phyloP scores from a whole-genome alignment of 805 yeast species.

The Metschnikowia picachoensis region DNA sequence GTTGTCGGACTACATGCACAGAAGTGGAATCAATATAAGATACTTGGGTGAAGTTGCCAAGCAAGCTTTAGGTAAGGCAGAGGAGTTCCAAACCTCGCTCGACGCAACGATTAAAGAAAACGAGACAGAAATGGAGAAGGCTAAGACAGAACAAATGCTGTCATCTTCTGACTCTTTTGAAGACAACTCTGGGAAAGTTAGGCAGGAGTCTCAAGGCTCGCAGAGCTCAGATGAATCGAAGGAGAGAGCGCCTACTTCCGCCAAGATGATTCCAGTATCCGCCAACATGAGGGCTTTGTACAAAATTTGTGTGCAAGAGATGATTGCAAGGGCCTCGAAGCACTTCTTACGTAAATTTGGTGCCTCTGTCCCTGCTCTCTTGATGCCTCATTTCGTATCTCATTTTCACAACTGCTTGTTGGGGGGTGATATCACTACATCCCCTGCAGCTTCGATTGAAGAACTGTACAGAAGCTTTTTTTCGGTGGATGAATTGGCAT shows the following conservation, averaged over 20 bases:
- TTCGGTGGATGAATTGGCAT: constrained; percentile 36
- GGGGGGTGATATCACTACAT: constrained; percentile 44
- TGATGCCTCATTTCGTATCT: constrained; percentile 58
- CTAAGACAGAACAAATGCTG: constrained; percentile 16
- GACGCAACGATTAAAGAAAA: constrained; percentile 24
- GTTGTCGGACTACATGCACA: constrained; percentile 65
- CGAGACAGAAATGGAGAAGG: constrained; percentile 22
- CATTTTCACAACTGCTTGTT: constrained; percentile 71
- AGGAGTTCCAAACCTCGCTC: constrained; percentile 10
- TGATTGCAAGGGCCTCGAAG: constrained; percentile 76
- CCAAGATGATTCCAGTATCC: constrained; percentile 39
- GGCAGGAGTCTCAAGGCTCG: neutral
- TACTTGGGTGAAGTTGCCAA: constrained; percentile 68
- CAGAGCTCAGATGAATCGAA: constrained; percentile 24
- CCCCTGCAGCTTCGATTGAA: constrained; percentile 41
- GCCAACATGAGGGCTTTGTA: constrained; percentile 48
- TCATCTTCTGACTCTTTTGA: constrained; percentile 15
- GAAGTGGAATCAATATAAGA: constrained; percentile 82
- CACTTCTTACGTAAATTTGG: constrained; percentile 59
- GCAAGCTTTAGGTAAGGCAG: constrained; percentile 22
- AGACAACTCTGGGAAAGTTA: constrained; percentile 1
- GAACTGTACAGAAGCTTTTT: constrained; percentile 41
- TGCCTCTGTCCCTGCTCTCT: constrained; percentile 44
- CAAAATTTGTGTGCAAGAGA: constrained; percentile 54
- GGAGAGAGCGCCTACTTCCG: constrained; percentile 27